Evolutionary conservation across 495 filamentous ascomycete genomes (phyloP), one percentile per base, ranked within the genome.

Genomic region (Penicillium herquei): DNA sequence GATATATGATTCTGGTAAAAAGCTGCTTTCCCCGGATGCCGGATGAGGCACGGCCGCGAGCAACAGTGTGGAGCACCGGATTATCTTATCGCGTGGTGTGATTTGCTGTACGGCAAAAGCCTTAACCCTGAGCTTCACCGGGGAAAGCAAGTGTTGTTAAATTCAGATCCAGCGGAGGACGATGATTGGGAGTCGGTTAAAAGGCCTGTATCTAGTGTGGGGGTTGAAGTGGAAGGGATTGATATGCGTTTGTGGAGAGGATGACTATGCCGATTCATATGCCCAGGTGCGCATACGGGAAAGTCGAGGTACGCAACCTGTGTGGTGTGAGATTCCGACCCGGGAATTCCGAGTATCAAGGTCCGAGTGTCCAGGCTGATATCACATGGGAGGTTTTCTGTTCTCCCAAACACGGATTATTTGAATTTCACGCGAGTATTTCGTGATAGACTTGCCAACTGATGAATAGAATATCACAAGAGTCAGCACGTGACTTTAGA

Each of bases 71-170:
- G 48, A 41, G 47, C 39, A 18, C 35, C 8, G n/a, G 39, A 51
- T 45, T 18, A 18, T 21, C 56, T 59, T 55, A 52, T 54, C 49
- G 52, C 17, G 34, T 17, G 9, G 26, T 45, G 1, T 58, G 56
- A 58, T 58, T 58, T 43, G 51, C 21, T 30, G 46, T 30, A 30
- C 57, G 57, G 57, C 42, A 55, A 54, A 59, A 59, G 42, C 57
- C 34, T 59, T 59, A 55, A 13, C 57, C 57, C 26, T 37, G n/a
- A 13, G 13, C 26, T 32, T 46, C 43, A 46, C 43, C 43, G 43
- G 26, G 43, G 43, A n/a, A n/a, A 32, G 14, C n/a, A 9, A 13
- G 0, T 11, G 11, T 44, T 44, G 18, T 8, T 21, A 21, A 30
- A 30, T 18, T 42, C 39, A 42, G 14, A 8, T 42, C 14, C n/a